A percentile compares a stretch with the other conserved stretches of the same genome.
phyloP scores from a whole-genome alignment of 345 rosid species.

The Lepidium aucheri region DNA sequence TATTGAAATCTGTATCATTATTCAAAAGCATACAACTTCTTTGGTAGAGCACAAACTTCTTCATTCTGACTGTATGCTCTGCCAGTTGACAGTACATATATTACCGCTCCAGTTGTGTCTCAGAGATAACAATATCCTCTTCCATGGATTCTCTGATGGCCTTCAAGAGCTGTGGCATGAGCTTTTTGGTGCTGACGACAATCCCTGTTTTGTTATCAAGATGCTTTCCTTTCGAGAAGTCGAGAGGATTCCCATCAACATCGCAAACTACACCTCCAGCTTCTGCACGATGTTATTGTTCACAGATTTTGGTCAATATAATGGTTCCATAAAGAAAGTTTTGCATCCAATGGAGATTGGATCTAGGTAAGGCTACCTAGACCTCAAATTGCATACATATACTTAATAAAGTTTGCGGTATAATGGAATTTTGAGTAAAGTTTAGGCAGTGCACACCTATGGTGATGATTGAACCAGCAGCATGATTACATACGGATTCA shows the following conservation, averaged over 20 bases:
- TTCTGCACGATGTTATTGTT: constrained; percentile 40
- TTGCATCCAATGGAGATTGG: background rate
- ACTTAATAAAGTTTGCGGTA: background rate
- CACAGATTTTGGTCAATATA: background rate
- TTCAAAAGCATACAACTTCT: background rate
- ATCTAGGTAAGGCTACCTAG: background rate
- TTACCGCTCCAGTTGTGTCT: background rate
- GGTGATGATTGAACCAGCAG: constrained; percentile 76
- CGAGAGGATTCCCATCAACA: constrained; percentile 56
- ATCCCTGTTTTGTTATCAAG: constrained; percentile 53
- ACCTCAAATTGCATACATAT: background rate
- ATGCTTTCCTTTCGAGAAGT: constrained; percentile 60
- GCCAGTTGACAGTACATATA: background rate
- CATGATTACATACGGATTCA: constrained; percentile 91
- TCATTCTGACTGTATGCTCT: background rate
- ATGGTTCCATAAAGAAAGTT: background rate
- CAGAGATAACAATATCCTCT: constrained; percentile 32
- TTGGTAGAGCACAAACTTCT: background rate
- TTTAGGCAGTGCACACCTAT: constrained; percentile 36
- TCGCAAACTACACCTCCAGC: constrained; percentile 68
- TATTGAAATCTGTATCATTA: background rate
- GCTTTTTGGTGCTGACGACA: constrained; percentile 53
- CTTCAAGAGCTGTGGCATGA: constrained; percentile 62
- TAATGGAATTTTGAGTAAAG: background rate
- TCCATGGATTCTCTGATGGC: constrained; percentile 57